These are phyloP conservation scores for Grosmannia huntii DNA, from an alignment of 2,329 filamentous ascomycete species.

Conservation along the genomic window DNA sequence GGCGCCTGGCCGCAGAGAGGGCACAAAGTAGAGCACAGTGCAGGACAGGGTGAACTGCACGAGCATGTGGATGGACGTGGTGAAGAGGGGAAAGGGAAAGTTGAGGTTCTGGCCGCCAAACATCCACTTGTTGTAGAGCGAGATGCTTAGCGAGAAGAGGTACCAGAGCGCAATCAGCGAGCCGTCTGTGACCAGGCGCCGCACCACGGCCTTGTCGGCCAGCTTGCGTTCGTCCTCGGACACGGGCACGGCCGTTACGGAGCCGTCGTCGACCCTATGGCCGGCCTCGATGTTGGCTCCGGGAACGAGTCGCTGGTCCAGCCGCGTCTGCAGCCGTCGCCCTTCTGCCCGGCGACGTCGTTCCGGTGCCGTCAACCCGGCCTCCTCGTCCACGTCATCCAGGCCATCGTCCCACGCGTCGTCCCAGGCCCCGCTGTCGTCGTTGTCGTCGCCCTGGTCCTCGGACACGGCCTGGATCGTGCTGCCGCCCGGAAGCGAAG, in stretches of 20 bases:
- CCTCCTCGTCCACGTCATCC: constrained; percentile 80
- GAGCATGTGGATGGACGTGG: constrained; percentile 87
- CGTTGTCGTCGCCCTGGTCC: background rate
- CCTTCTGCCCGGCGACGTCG: constrained; percentile 53
- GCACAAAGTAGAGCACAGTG: constrained; percentile 68
- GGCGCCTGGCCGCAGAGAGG: constrained; percentile 54
- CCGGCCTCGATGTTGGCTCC: constrained; percentile 20
- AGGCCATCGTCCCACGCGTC: constrained; percentile 78
- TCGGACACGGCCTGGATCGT: background rate
- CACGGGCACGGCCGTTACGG: constrained; percentile 20
- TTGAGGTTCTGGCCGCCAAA: constrained; percentile 75
- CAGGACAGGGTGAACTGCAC: constrained; percentile 79
- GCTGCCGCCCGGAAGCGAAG: background rate
- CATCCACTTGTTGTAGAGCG: constrained; percentile 99
- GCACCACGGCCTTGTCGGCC: constrained; percentile 62
- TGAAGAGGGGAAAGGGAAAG: constrained; percentile 91
- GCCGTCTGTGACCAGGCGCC: constrained; percentile 59
- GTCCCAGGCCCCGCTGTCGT: constrained; percentile 45
- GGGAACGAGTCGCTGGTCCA: constrained; percentile 57
- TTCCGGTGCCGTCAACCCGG: constrained; percentile 65
- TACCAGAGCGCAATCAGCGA: constrained; percentile 79
- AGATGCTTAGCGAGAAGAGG: constrained; percentile 84
- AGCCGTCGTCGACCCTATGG: background rate
- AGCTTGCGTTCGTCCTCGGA: constrained; percentile 62
- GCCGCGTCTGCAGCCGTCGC: constrained; percentile 51